Conservation (phyloP, 2,329 filamentous ascomycete species). For the Aspergillus sojae region DNA sequence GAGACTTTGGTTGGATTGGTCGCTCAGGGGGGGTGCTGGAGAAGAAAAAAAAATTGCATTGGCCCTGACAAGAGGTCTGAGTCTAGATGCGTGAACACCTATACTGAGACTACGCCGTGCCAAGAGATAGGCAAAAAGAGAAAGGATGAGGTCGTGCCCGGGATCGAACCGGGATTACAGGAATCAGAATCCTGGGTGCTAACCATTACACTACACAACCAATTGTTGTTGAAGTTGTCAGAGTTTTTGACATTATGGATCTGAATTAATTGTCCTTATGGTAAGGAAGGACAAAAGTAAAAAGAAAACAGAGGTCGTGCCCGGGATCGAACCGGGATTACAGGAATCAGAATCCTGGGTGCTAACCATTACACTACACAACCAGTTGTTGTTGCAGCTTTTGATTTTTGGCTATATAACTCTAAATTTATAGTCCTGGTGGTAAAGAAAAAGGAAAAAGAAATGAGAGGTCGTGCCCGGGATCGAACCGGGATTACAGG, state of each 20-base stretch:
- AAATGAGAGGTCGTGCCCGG: neutral
- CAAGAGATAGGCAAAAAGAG: neutral
- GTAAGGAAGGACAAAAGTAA: too few relatives aligned
- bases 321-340: too few relatives aligned
- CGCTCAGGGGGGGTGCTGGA: neutral
- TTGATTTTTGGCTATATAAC: too few relatives aligned
- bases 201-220: slow-evolving; percentile 4
- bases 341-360: too few relatives aligned
- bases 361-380: too few relatives aligned
- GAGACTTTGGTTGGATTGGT: neutral
- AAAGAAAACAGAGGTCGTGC: too few relatives aligned
- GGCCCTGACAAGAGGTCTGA: neutral
- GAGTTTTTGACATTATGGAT: too few relatives aligned
- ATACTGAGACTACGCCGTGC: neutral
- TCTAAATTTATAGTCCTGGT: too few relatives aligned
- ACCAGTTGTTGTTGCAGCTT: too few relatives aligned
- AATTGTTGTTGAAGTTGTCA: too few relatives aligned
- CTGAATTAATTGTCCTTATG: too few relatives aligned
- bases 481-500: slow-evolving; percentile 1
- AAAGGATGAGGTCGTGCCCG: neutral
- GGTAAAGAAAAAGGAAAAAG: too few relatives aligned
- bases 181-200: slow-evolving; percentile 1
- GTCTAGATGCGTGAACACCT: neutral
- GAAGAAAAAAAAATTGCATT: neutral
- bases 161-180: slow-evolving; percentile 2